Base-by-base conservation (phyloP, 2,329 filamentous ascomycete genomes). In the Fusarium pininemorale region DNA sequence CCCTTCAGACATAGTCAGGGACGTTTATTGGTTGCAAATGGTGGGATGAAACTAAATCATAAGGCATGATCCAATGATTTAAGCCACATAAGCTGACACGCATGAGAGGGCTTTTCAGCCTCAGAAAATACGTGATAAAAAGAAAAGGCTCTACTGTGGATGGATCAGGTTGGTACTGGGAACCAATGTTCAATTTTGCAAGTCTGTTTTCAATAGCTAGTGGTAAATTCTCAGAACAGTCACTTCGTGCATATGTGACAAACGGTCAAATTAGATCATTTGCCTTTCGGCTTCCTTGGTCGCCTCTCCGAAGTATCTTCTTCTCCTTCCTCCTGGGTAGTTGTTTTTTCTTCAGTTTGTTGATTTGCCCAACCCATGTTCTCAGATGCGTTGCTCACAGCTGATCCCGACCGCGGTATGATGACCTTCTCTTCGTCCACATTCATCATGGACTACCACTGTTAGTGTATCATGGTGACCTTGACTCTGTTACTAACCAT, bases 351-450 rank as follows among this genome's bases (percentile, higher is more conserved):
- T 11, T 24, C 3, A 3, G 22, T 3, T 24, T 44, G 41, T 42
- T 42, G 41, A 24, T 24, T 11, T 42, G n/a, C 41, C 14, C n/a
- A n/a, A 42, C 22, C 22, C 41, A 1, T 24, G 22, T n/a, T n/a
- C 5, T 4, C 22, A 1, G 13, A n/a, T 42, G 22, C 1, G 14
- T 24, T 42, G 9, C 37, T 20, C 11, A 24, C 22, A n/a, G 41
- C 10, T 5, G 22, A 16, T 7, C 15, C 0, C 16, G 15, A 44
- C 11, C 1, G 41, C 41, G n/a, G 9, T 24, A 16, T 42, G 0
- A 6, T 24, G 15, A 5, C n/a, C 9, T 24, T 16, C 1, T 24
- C 9, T 7, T 11, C 3, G 1, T 24, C 41, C 15, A 18, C 1
- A 18, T 16, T 24, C 10, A 44, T 44, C 15, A 18, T 44, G 41